These are phyloP conservation scores for Lecanicillium sp. DNA, from an alignment of 2,329 filamentous ascomycete species.

Conservation along the genomic window DNA sequence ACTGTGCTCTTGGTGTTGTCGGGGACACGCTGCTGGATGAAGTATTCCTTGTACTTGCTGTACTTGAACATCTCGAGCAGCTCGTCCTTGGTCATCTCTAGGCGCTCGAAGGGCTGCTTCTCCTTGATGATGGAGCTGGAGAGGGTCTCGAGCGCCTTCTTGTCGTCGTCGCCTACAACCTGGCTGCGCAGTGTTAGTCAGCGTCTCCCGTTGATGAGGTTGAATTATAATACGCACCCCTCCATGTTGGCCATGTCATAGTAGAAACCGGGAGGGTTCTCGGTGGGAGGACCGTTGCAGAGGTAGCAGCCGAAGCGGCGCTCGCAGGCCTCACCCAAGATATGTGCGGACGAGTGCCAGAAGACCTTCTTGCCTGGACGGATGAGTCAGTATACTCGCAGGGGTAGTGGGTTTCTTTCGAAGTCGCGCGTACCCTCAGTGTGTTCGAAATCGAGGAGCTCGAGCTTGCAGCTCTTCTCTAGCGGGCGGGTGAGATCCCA, in stretches of 20 bases:
- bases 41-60: slow-evolving; percentile 98
- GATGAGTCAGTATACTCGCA: neutral
- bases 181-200: slow-evolving; percentile 53
- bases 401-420: too few relatives aligned
- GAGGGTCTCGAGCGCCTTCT: slow-evolving; percentile 76
- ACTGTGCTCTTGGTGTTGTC: slow-evolving; percentile 90
- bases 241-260: slow-evolving; percentile 78
- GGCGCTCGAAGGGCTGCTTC: slow-evolving; percentile 88
- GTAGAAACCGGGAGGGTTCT: slow-evolving; percentile 76
- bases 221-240: slow-evolving; percentile 20
- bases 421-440: slow-evolving; percentile 29
- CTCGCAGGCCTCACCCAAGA: slow-evolving; percentile 92
- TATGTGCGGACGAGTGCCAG: slow-evolving; percentile 95
- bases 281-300: slow-evolving; percentile 87
- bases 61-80: slow-evolving; percentile 92
- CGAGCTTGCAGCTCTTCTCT: slow-evolving; percentile 79
- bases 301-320: slow-evolving; percentile 84
- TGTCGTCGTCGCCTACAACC: slow-evolving; percentile 69
- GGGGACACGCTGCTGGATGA: slow-evolving; percentile 66
- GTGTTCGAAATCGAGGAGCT: slow-evolving; percentile 73
- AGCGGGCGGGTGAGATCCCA: slow-evolving; percentile 93
- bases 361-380: slow-evolving; percentile 77
- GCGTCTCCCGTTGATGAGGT: neutral
- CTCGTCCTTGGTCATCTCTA: slow-evolving; percentile 84
- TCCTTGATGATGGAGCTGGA: slow-evolving; percentile 87